Base-by-base conservation (phyloP, 805 yeast species). In the Saccharomycopsis synnaedendra region DNA sequence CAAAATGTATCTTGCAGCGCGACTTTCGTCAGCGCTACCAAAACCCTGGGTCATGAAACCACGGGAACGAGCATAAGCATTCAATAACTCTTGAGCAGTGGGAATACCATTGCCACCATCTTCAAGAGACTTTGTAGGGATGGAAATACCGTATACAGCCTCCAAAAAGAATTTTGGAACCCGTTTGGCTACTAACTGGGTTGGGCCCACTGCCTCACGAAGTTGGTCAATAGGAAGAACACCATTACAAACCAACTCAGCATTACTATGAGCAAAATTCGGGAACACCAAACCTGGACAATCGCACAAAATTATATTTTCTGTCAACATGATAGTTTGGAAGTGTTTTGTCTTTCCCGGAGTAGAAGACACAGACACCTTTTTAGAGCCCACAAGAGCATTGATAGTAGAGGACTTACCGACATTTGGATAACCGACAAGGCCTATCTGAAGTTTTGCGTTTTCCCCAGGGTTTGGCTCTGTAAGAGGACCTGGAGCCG, bases 201-300 rank as follows among this genome's bases (percentile, higher is more conserved):
- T 72, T 8, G 99, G 97, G 3, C 95, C 94, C 6, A 90, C 80
- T 62, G 77, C 80, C 60, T 93, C 99, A 60, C 97, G 76, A 53
- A 93, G 72, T 66, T 93, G 98, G 67, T 93, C 98, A 57, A 93
- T 93, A 27, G 99, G 99, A 49, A 93, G 72, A n/a, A 93, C 96
- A 74, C 99, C 99, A 60, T 88, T 86, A 69, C 97, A 88, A 0
- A 93, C 98, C 59, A 93, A 74, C 58, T 93, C 99, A 57, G 95
- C 97, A 60, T 88, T 89, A 29, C 96, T 85, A 62, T 85, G 85
- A 5, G 97, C 97, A 62, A 93, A 93, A 60, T 90, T 93, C 29
- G 99, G 98, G 71, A 93, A 93, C 11, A 93, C 99, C 53, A 93
- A 72, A 75, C 99, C 99, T 2, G 99, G 99, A 71, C 99, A 93